These are phyloP conservation scores for Leccinum subgranulosum DNA, from an alignment of 768 basidiomycete species.

Conservation along the genomic window DNA sequence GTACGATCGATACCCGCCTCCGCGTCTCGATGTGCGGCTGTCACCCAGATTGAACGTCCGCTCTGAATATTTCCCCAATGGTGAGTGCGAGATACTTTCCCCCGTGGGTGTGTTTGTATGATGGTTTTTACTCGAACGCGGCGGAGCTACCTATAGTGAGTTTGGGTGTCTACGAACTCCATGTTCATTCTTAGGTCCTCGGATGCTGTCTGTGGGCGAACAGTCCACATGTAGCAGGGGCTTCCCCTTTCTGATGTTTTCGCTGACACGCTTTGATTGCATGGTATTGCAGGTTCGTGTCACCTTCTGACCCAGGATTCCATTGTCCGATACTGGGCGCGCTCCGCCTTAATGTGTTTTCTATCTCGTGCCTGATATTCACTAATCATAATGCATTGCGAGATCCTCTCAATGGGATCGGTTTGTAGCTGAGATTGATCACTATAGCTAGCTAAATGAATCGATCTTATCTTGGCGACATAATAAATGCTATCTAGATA, in stretches of 20 bases:
- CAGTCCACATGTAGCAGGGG: not conserved
- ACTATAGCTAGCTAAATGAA: not conserved
- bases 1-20: not conserved
- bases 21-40: not conserved
- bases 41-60: not conserved
- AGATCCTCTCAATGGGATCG: not conserved
- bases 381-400: not conserved
- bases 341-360: not conserved
- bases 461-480: not conserved
- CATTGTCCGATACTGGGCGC: not conserved
- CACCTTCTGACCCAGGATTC: not conserved
- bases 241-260: not conserved
- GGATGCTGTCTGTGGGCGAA: not conserved
- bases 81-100: not conserved
- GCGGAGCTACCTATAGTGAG: not conserved
- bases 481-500: not conserved
- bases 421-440: not conserved
- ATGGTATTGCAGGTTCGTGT: not conserved
- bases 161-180: not conserved
- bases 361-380: not conserved
- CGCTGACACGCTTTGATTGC: too few species aligned
- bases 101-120: not conserved
- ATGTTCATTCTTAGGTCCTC: not conserved
- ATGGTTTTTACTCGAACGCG: not conserved
- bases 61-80: not conserved